Evolutionary conservation across 2,329 filamentous ascomycete species (phyloP).

Genomic region (Pseudogymnoascus sp.): DNA sequence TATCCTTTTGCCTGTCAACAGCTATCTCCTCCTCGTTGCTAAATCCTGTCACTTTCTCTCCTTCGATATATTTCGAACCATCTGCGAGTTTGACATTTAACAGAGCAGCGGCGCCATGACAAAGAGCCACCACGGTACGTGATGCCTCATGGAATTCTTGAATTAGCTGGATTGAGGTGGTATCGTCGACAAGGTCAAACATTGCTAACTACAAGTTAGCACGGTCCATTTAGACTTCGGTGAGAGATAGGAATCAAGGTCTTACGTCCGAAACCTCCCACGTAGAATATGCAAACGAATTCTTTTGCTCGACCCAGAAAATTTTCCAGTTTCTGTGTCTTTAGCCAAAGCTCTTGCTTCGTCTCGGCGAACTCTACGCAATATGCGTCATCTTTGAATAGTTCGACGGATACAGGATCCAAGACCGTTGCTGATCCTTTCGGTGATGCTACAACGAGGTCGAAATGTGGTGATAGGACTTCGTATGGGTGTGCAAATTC

Average conservation of each 20-base stretch:
- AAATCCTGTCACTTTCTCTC: constrained; percentile 52
- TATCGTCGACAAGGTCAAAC: constrained; percentile 55
- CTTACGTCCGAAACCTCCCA: constrained; percentile 50
- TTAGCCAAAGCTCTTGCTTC: constrained; percentile 42
- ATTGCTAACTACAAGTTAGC: constrained; percentile 36
- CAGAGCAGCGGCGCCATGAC: constrained; percentile 60
- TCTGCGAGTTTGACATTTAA: constrained; percentile 45
- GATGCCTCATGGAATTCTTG: constrained; percentile 52
- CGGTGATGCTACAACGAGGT: constrained; percentile 38
- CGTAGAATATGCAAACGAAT: constrained; percentile 50
- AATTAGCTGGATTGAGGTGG: constrained; percentile 50
- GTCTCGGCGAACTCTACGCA: constrained; percentile 36
- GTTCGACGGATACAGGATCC: constrained; percentile 36
- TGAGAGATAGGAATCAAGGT: constrained; percentile 9
- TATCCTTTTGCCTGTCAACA: constrained; percentile 29
- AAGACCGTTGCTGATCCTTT: constrained; percentile 37
- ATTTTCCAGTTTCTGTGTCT: constrained; percentile 41
- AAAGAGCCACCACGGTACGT: constrained; percentile 59
- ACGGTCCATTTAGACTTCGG: not conserved
- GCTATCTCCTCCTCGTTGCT: constrained; percentile 45
- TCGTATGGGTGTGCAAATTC: constrained; percentile 42
- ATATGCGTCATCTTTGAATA: constrained; percentile 33
- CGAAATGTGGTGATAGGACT: constrained; percentile 32
- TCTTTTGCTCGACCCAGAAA: constrained; percentile 40
- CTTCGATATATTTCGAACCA: constrained; percentile 47